Evolutionary conservation across 345 rosid species (phyloP), one percentile per base, ranked within the genome.

Genomic region (Rubroshorea leprosula): DNA sequence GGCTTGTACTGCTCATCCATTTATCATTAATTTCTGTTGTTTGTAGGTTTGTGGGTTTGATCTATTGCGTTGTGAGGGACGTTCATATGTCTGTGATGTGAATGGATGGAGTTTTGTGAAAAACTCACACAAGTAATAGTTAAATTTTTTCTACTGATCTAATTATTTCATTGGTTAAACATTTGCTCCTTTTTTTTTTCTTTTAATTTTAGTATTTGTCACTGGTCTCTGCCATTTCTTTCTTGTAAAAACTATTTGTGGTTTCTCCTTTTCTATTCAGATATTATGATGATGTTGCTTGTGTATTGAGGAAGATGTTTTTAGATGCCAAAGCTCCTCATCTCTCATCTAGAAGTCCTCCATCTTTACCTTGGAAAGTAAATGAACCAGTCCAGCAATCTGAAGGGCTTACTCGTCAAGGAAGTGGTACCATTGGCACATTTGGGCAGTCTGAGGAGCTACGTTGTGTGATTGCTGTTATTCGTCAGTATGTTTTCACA

Each of bases 91-190:
- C 49, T 94, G 97, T 67, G 99, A 94, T 70, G 99, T 94, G 59
- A 94, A 94, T 76, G 99, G 99, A 56, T 94, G 99, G 99, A 94
- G 99, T 80, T 94, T 90, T 70, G 99, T 94, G 74, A 94, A 94
- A 81, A 94, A 94, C 77, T 94, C 99, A 20, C 75, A 94, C 67
- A 90, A 94, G 97, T 93, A 76, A 83, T 78, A 62, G 70, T 38
- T 61, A 17, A 24, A 16, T 43, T 59, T 21, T 24, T 23, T 31
- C 41, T 46, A 17, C 23, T 48, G 52, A 25, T 57, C n/a, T n/a
- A n/a, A n/a, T n/a, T n/a, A n/a, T n/a, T n/a, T n/a, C n/a, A 4
- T 35, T 35, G 7, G 31, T 35, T 6, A 8, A 35, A 2, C 41
- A 6, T 13, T 35, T 35, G 1, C 7, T 35, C 41, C 41, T 1